Evolutionary conservation across 192 early-diverging fungal genomes (phyloP).

Genomic region (Linnemannia exigua): DNA sequence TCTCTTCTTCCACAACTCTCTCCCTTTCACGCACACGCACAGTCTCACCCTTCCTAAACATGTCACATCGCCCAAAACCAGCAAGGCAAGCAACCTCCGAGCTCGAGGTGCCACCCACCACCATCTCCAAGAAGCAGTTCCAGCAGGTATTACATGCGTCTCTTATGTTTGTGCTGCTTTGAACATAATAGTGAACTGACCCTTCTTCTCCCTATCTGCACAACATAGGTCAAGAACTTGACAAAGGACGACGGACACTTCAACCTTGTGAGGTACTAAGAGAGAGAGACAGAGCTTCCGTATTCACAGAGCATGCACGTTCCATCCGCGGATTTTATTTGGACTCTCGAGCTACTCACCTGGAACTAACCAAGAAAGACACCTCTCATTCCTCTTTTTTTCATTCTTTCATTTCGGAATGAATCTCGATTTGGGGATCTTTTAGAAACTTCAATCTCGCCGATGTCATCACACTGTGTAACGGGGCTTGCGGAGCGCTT

Average conservation of each 20-base stretch:
- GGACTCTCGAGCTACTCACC: not conserved
- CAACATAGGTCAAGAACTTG: slow-evolving; percentile 46
- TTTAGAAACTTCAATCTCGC: slow-evolving; percentile 82
- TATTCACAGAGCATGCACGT: not conserved
- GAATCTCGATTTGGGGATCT: too few relatives aligned
- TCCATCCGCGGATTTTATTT: not conserved
- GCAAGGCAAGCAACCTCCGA: slow-evolving; percentile 39
- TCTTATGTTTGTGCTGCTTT: not conserved
- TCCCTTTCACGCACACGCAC: not conserved
- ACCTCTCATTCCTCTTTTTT: not conserved
- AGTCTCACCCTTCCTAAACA: not conserved
- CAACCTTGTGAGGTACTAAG: slow-evolving; percentile 49
- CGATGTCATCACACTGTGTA: slow-evolving; percentile 89
- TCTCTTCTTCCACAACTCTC: not conserved
- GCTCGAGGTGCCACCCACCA: slow-evolving; percentile 44
- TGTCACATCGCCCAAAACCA: slow-evolving; percentile 53
- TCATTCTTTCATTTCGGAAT: not conserved
- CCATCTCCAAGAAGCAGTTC: slow-evolving; percentile 49
- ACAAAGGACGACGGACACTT: slow-evolving; percentile 57
- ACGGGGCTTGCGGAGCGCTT: slow-evolving; percentile 83
- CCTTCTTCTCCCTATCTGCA: not conserved
- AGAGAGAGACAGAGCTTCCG: not conserved
- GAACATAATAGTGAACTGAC: not conserved
- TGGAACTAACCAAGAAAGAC: not conserved
- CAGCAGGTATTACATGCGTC: slow-evolving; percentile 33